Evolutionary conservation across 306 rosid species (phyloP), one percentile per base, ranked within the genome.

Genomic region (Argentina anserina): DNA sequence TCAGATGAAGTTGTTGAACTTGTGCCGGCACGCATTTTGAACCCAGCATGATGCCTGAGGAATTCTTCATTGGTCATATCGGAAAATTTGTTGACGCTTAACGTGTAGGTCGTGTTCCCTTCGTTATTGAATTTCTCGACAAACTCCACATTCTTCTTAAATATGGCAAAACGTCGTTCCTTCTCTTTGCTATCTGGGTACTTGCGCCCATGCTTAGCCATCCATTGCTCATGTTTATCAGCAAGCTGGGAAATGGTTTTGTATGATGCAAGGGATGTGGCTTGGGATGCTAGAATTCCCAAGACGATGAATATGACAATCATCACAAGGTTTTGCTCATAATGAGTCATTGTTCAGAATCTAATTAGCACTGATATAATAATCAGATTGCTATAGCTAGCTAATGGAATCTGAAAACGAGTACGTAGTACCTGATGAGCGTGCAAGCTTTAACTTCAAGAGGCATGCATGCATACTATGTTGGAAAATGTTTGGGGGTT

Each of bases 221-320:
- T 79, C 87, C 84, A 83, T 21, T 73, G 67, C 10, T 81, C 84
- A 29, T 79, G 69, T 42, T 58, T 78, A 2, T 78, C 74, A 23
- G 21, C 52, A 23, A 7, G 73, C 86, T n/a, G n/a, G n/a, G n/a
- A n/a, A n/a, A n/a, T n/a, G n/a, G n/a, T n/a, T n/a, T n/a, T n/a
- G n/a, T n/a, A n/a, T n/a, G n/a, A 0, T 55, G n/a, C 7, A 83
- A 26, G 63, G n/a, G 75, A 70, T 74, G 36, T 72, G 46, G 73
- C 85, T 17, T 80, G 77, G 13, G 83, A 77, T 15, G 47, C 58
- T 45, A 71, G 9, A 67, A 72, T 9, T 3, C 69, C 64, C 6
- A 77, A 45, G 42, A 78, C 6, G 31, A 80, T 29, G 12, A 84
- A 28, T 6, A 45, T 29, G 28, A 59, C 26, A 46, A 46, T 0